Conservation (phyloP, 345 rosid genomes). For the Theobroma cacao region DNA sequence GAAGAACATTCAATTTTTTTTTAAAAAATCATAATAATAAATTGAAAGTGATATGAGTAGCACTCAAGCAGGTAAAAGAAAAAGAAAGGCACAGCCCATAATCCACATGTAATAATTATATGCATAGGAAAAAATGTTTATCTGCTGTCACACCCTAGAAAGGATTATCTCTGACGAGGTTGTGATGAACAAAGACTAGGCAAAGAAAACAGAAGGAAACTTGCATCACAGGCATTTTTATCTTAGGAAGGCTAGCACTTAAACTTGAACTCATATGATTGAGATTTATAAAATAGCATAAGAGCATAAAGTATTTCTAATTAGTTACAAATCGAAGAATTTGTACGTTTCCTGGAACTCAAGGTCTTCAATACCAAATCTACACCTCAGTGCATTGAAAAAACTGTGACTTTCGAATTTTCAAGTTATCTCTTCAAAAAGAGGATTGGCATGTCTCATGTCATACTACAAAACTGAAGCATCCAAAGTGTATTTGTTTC, state of each 20-base stretch:
- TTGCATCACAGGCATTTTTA: background rate
- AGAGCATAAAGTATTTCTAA: background rate
- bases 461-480: background rate
- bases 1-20: background rate
- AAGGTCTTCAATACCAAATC: background rate
- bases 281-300: background rate
- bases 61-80: background rate
- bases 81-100: background rate
- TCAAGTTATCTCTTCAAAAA: background rate
- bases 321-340: background rate
- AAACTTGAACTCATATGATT: background rate
- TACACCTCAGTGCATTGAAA: background rate
- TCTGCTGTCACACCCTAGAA: background rate
- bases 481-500: background rate
- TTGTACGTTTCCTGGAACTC: background rate
- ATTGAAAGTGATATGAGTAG: background rate
- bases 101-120: background rate
- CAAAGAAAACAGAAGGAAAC: background rate
- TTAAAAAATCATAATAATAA: background rate
- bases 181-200: background rate
- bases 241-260: background rate
- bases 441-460: background rate
- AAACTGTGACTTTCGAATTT: background rate
- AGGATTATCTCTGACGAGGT: background rate
- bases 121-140: background rate